A percentile compares a stretch with the other conserved stretches of the same genome.
Conservation (phyloP, 108 stramenopile genomes). For the Fragilaria radians region DNA sequence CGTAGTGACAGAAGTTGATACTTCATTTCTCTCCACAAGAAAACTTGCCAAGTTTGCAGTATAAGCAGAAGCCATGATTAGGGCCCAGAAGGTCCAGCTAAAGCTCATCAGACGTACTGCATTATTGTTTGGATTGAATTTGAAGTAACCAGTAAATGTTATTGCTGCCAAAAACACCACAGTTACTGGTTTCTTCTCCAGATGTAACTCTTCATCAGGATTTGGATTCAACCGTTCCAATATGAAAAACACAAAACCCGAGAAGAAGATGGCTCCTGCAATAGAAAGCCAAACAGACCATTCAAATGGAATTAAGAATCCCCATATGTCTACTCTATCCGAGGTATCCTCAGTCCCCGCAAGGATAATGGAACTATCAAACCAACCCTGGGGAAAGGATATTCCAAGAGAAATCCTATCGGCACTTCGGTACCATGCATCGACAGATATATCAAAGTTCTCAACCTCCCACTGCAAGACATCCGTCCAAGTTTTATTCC, state of each 20-base stretch:
- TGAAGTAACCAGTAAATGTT: slow-evolving; percentile 14
- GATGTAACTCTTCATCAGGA: neutral
- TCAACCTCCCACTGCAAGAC: slow-evolving; percentile 15
- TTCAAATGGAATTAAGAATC: slow-evolving; percentile 17
- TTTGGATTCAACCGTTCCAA: slow-evolving; percentile 4
- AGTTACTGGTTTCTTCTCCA: slow-evolving; percentile 2
- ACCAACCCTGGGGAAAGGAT: slow-evolving; percentile 19
- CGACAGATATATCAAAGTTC: slow-evolving; percentile 14
- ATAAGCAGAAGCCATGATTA: slow-evolving; percentile 23
- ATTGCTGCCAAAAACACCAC: slow-evolving; percentile 17
- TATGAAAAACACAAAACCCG: slow-evolving; percentile 11
- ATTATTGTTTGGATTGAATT: slow-evolving; percentile 10
- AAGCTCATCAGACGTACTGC: slow-evolving; percentile 8
- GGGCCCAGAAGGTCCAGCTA: slow-evolving; percentile 13
- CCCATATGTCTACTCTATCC: neutral
- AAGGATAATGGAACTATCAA: slow-evolving; percentile 15
- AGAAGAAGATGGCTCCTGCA: slow-evolving; percentile 9
- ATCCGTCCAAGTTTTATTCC: slow-evolving; percentile 5
- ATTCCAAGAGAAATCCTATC: slow-evolving; percentile 12
- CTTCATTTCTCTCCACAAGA: slow-evolving; percentile 9
- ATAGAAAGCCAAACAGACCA: slow-evolving; percentile 16
- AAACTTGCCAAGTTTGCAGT: slow-evolving; percentile 29
- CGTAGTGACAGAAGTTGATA: neutral
- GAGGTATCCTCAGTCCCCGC: neutral
- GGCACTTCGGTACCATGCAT: slow-evolving; percentile 5